phyloP scores from a whole-genome alignment of 768 basidiomycete species.

The Calocybe indica region DNA sequence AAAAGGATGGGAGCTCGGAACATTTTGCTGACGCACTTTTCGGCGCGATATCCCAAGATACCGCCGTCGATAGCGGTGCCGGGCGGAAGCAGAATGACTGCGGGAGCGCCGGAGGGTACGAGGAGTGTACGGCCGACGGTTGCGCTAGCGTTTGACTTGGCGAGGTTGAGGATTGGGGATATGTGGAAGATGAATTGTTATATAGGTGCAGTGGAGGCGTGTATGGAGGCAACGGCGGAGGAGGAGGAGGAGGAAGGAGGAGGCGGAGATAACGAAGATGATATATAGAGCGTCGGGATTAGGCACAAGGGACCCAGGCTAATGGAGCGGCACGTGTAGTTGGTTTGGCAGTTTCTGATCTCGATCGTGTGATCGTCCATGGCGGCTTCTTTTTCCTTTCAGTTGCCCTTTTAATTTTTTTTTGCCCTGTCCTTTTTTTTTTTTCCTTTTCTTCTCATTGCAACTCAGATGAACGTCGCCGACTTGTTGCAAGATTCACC shows the following conservation, averaged over 20 bases:
- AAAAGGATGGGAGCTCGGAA: constrained; percentile 79
- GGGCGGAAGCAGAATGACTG: constrained; percentile 5
- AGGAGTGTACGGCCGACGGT: constrained; percentile 37
- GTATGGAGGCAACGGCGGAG: constrained; percentile 47
- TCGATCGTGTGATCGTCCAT: no score
- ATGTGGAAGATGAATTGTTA: constrained; percentile 88
- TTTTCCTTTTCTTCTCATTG: neutral
- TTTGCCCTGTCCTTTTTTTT: no score
- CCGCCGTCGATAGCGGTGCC: constrained; percentile 44
- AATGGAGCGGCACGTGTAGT: no score
- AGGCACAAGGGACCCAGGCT: no score
- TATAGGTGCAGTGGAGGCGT: constrained; percentile 61
- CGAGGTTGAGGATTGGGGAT: constrained; percentile 62
- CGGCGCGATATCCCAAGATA: constrained; percentile 87
- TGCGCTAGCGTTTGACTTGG: constrained; percentile 79
- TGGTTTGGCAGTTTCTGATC: no score
- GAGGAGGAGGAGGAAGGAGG: constrained; percentile 37
- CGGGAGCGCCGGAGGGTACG: constrained; percentile 4
- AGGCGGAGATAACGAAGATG: constrained; percentile 7
- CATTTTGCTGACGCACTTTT: constrained; percentile 92
- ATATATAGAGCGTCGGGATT: neutral
- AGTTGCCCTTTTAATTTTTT: no score
- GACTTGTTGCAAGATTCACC: constrained; percentile 66
- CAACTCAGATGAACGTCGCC: constrained; percentile 56
- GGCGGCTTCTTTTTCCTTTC: no score